Evolutionary conservation across 139 green algal genomes (phyloP), one percentile per base, ranked within the genome.

Genomic region (Pleodorina starrii): DNA sequence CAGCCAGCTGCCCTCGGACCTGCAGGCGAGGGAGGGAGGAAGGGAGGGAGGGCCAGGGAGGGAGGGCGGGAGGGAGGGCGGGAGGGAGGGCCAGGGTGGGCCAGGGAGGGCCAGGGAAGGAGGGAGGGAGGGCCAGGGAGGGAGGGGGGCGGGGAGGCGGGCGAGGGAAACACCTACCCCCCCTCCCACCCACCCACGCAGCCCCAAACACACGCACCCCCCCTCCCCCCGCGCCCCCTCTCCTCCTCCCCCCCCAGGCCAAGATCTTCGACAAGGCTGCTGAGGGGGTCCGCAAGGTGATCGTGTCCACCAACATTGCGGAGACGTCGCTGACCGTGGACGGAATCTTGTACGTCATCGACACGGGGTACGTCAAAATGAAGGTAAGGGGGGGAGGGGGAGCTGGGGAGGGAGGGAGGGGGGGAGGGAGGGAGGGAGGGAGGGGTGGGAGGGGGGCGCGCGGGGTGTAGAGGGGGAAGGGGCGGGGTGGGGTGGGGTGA

Each of bases 301-400:
- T 99, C n/a, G 96, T 99, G 72, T 98, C 98, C 57, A 99, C 98
- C 91, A 99, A 99, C 95, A 99, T 99, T 79, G 98, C 98, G 0
- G 98, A 99, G 91, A 97, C 98, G 16, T 97, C 93, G 0, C 95
- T 99, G 27, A 99, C 98, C 48, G 99, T 99, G 68, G 98, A 99
- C 89, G 98, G 98, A 88, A 98, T 99, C 93, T 98, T 99, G 91
- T 99, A 98, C 86, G 98, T 99, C 3, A 96, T 99, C 27, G 98
- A 99, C 90, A 89, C 91, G 27, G 93, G 91, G 0, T 97, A 96
- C 46, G 90, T 94, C 35, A 98, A 98, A 84, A 93, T 95, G 83
- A 95, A 98, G 92, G 96, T 87, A 99, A 99, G 94, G 81, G 44
- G 29, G 44, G 44, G n/a, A 10, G 32, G 44, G 44, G 74, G 29